phyloP scores from a whole-genome alignment of 495 filamentous ascomycete genomes.

The Penicillium ucsense region DNA sequence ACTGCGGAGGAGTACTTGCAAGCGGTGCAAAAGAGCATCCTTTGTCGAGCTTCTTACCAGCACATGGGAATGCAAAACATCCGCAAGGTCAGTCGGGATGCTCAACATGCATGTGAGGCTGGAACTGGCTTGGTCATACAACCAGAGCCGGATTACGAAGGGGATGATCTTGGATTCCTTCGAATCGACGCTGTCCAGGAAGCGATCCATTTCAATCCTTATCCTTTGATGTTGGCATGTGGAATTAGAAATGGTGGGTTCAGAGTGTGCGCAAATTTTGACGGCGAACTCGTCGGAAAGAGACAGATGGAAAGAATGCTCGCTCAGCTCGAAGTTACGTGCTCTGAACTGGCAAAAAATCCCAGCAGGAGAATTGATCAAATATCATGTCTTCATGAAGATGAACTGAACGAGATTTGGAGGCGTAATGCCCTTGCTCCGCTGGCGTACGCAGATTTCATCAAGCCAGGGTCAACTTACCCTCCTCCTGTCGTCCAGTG shows the following conservation, averaged over 20 bases:
- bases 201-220: constrained; percentile 58
- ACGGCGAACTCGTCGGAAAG: constrained; percentile 33
- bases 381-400: constrained; percentile 26
- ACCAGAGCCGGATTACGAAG: constrained; percentile 33
- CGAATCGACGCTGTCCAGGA: constrained; percentile 50
- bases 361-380: constrained; percentile 17
- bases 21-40: constrained; percentile 41
- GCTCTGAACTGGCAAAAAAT: constrained; percentile 18
- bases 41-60: constrained; percentile 49
- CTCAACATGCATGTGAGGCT: constrained; percentile 55
- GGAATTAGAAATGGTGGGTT: constrained; percentile 47
- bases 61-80: constrained; percentile 65
- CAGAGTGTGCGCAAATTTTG: constrained; percentile 53
- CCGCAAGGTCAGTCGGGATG: constrained; percentile 48
- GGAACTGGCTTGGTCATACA: constrained; percentile 49
- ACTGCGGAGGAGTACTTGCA: constrained; percentile 28
- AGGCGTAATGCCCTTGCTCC: constrained; percentile 27
- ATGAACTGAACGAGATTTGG: constrained; percentile 30
- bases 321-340: constrained; percentile 27
- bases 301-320: constrained; percentile 37
- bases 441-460: constrained; percentile 13
- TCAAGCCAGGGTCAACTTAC: constrained; percentile 20
- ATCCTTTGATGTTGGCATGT: constrained; percentile 56
- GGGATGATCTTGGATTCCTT: constrained; percentile 40
- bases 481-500: constrained; percentile 21